phyloP scores from a whole-genome alignment of 2,329 filamentous ascomycete species.

The Trichoderma sp. region DNA sequence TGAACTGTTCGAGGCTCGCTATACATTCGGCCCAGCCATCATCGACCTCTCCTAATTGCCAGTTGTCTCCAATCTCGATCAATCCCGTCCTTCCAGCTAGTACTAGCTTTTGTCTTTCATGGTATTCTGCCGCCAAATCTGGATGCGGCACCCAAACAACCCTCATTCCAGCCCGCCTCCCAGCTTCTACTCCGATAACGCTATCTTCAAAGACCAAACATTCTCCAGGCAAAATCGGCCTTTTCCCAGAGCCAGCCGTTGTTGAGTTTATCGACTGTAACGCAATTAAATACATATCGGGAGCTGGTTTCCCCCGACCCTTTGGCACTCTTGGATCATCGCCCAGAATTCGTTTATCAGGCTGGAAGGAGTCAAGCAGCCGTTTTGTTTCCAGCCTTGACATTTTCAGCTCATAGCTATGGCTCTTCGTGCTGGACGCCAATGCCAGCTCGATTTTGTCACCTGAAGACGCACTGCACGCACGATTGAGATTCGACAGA shows the following conservation, averaged over 20 bases:
- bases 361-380: neutral
- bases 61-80: conserved; percentile 35
- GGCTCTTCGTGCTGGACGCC: neutral
- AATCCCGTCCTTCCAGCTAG: conserved; percentile 32
- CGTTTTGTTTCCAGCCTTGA: conserved; percentile 1
- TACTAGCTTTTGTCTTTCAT: conserved; percentile 29
- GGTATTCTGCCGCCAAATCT: conserved; percentile 51
- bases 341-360: neutral
- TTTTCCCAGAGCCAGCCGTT: conserved; percentile 46
- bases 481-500: neutral
- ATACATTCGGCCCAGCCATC: conserved; percentile 45
- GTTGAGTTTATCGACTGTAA: conserved; percentile 65
- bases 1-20: conserved; percentile 42
- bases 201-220: conserved; percentile 77
- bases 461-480: neutral
- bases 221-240: conserved; percentile 61
- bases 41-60: conserved; percentile 40
- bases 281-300: conserved; percentile 73
- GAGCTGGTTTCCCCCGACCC: conserved; percentile 70
- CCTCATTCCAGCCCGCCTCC: conserved; percentile 72
- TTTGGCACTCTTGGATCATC: conserved; percentile 29
- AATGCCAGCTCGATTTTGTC: conserved; percentile 1
- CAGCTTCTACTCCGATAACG: conserved; percentile 72
- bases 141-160: conserved; percentile 73
- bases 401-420: conserved; percentile 3